phyloP scores from a whole-genome alignment of 345 rosid genomes.

The Populus tremula region DNA sequence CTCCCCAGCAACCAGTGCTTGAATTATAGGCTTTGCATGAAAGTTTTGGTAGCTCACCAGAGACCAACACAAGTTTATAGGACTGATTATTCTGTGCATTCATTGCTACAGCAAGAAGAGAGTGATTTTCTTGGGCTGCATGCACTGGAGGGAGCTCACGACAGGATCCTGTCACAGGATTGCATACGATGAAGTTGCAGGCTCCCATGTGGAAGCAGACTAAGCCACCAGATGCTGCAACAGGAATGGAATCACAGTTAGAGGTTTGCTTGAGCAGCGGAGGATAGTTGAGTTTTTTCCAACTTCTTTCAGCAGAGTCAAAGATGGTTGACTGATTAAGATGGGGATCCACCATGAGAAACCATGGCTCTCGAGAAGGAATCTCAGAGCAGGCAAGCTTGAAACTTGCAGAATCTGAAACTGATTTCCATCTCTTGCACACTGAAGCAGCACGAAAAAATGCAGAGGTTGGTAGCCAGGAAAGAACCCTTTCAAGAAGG shows the following conservation, averaged over 20 bases:
- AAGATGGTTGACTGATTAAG: constrained; percentile 45
- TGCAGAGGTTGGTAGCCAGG: constrained; percentile 74
- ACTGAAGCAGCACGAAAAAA: constrained; percentile 65
- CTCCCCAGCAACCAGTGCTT: constrained; percentile 50
- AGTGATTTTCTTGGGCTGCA: constrained; percentile 20
- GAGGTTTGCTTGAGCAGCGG: constrained; percentile 22
- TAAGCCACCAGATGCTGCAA: constrained; percentile 77
- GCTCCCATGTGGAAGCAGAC: constrained; percentile 58
- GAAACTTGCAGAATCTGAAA: constrained; percentile 61
- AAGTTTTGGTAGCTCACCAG: constrained; percentile 62
- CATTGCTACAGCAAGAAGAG: constrained; percentile 78
- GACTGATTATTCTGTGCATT: constrained; percentile 22
- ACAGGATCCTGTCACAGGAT: constrained; percentile 65
- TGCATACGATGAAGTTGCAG: constrained; percentile 49
- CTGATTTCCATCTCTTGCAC: constrained; percentile 85
- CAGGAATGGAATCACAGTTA: constrained; percentile 43
- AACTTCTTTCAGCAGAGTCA: constrained; percentile 59
- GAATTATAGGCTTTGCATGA: constrained; percentile 52
- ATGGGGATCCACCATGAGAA: constrained; percentile 58
- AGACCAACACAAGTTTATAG: constrained; percentile 63
- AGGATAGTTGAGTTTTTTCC: constrained; percentile 54
- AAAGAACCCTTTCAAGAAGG: constrained; percentile 75
- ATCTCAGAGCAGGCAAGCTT: constrained; percentile 70
- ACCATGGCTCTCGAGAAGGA: constrained; percentile 78
- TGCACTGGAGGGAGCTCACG: constrained; percentile 41